Base-by-base conservation (phyloP, 129 eudicot genomes). In the Oenanthe sinensis region DNA sequence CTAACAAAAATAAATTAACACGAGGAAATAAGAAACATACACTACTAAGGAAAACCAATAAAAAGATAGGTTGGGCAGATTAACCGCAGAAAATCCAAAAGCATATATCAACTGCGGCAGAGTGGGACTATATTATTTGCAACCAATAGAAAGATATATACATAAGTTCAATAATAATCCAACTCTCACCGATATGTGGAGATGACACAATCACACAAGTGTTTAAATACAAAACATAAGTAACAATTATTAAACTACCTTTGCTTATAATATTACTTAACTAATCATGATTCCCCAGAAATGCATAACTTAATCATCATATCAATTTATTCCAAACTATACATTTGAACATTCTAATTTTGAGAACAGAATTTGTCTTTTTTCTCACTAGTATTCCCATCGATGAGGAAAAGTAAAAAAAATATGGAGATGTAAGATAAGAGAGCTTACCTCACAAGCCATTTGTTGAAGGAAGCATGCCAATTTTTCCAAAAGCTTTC, bases 391-490 rank as follows among this genome's bases (percentile, higher is more conserved):
- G 5, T 58, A 12, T 58, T 58, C 30, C 19, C 17, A 26, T 4
- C 71, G 63, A 74, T 28, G 39, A 45, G 69, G 45, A 73, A 52
- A 60, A 12, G 12, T 15, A 4, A 0, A 13, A 11, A 0, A 49
- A 6, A 58, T 50, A 46, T 6, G 47, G 24, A 36, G 19, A 43
- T 37, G 15, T 45, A 71, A 45, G 36, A 13, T 15, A 52, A 19
- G 30, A 74, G 14, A 20, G 19, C 8, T 47, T 39, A 92, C 99
- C 97, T 92, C 15, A 95, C 99, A 50, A 95, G 99, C 99, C 99
- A 95, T 84, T 90, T 95, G 88, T 95, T 95, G 86, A 84, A 95
- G 62, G 99, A 95, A 75, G 99, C 97, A 88, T 95, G 99, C 99
- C 99, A 95, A 40, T 84, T 92, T 87, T 90, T 95, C 99, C 99